Conservation (phyloP, 306 rosid genomes). For the Crotalaria pallida region DNA sequence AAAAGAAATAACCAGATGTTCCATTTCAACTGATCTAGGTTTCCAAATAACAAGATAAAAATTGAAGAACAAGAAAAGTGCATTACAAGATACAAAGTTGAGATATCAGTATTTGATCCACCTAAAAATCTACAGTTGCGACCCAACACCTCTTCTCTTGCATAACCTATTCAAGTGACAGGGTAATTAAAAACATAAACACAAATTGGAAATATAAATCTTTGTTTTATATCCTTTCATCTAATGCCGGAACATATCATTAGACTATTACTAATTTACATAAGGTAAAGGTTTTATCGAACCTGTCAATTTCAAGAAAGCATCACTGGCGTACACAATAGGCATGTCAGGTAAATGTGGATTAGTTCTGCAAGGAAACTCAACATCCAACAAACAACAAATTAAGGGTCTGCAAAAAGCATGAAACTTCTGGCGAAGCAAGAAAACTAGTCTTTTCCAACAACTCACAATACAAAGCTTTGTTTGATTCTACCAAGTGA, state of each 20-base stretch:
- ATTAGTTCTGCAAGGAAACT: constrained; percentile 69
- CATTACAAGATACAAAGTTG: constrained; percentile 52
- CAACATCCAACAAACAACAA: constrained; percentile 26
- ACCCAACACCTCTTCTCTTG: constrained; percentile 75
- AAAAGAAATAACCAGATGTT: constrained; percentile 6
- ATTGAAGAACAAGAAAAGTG: not conserved
- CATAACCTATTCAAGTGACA: constrained; percentile 55
- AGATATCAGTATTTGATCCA: constrained; percentile 62
- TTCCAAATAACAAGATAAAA: constrained; percentile 4
- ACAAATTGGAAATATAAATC: not conserved
- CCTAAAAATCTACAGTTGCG: constrained; percentile 81
- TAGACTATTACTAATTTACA: not conserved
- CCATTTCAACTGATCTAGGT: constrained; percentile 14
- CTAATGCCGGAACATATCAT: constrained; percentile 16
- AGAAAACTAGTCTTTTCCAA: constrained; percentile 50
- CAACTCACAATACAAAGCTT: constrained; percentile 99
- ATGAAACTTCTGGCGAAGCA: constrained; percentile 21
- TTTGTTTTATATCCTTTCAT: not conserved
- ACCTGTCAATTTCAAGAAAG: constrained; percentile 92
- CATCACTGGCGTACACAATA: constrained; percentile 86
- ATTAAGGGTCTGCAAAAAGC: constrained; percentile 27
- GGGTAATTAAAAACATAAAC: constrained; percentile 1
- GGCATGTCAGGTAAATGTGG: constrained; percentile 80
- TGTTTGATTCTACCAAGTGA: constrained; percentile 99
- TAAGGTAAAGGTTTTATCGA: not conserved